phyloP scores from a whole-genome alignment of 1,284 basidiomycete genomes.

The Schizopora paradoxa region DNA sequence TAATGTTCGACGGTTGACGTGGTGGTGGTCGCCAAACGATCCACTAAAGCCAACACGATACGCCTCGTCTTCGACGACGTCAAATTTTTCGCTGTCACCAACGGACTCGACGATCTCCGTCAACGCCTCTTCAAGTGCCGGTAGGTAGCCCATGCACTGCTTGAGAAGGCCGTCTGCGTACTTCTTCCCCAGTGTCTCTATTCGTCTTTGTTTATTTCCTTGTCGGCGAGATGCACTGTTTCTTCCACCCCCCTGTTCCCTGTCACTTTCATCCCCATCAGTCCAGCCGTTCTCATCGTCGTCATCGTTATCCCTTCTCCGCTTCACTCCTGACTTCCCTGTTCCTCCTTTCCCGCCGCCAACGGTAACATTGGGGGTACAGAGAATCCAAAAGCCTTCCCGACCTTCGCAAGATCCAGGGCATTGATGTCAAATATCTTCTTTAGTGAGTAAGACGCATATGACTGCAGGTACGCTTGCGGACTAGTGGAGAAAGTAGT shows the following conservation, averaged over 20 bases:
- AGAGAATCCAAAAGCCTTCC: conserved; percentile 92
- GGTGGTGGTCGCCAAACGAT: conserved; percentile 98
- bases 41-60: conserved; percentile 93
- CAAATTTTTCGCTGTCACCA: conserved; percentile 79
- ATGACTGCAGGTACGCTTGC: conserved; percentile 97
- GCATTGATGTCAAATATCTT: conserved; percentile 97
- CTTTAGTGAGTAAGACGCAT: conserved; percentile 97
- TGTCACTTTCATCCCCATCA: conserved; percentile 18
- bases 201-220: conserved; percentile 35
- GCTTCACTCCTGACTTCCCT: conserved; percentile 40
- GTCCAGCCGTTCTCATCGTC: conserved; percentile 29
- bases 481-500: conserved; percentile 95
- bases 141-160: conserved; percentile 85
- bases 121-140: conserved; percentile 89
- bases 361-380: conserved; percentile 85
- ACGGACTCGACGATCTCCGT: conserved; percentile 69
- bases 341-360: conserved; percentile 41
- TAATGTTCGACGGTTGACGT: conserved; percentile 93
- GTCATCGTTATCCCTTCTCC: conserved; percentile 34
- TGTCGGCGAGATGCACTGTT: conserved; percentile 36
- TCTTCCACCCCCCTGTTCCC: conserved; percentile 17
- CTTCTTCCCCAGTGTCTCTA: conserved; percentile 61
- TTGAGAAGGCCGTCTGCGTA: conserved; percentile 81
- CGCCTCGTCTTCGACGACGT: conserved; percentile 72
- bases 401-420: conserved; percentile 92